Percentiles rank a stretch among this genome's conserved stretches.
These are phyloP conservation scores for Pseudogymnoascus sp. DNA, from an alignment of 2,329 filamentous ascomycete species.

Conservation along the genomic window DNA sequence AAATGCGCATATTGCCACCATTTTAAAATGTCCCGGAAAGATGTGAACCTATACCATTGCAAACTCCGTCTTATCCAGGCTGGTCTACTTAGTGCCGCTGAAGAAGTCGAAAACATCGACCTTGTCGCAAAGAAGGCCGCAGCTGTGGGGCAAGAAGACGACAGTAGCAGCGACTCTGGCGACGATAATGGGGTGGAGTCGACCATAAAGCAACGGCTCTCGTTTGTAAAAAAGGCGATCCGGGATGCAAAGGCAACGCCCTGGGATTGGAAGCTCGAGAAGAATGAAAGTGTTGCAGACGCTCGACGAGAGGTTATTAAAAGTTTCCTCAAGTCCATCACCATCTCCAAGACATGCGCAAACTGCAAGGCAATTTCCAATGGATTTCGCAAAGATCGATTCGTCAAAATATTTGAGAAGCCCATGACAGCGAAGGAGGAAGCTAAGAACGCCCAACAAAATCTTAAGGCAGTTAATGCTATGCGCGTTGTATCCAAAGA, in stretches of 20 bases:
- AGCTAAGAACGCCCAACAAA: conserved; percentile 64
- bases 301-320: conserved; percentile 70
- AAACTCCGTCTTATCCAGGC: conserved; percentile 80
- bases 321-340: conserved; percentile 70
- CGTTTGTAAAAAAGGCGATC: conserved; percentile 68
- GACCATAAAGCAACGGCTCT: conserved; percentile 49
- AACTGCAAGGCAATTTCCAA: conserved; percentile 66
- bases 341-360: conserved; percentile 61
- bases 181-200: conserved; percentile 34
- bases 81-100: conserved; percentile 64
- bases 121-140: conserved; percentile 16
- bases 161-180: conserved; percentile 22
- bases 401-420: conserved; percentile 89
- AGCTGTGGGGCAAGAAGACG: conserved; percentile 16
- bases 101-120: conserved; percentile 39
- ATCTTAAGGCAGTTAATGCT: conserved; percentile 41
- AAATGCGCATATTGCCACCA: conserved; percentile 88
- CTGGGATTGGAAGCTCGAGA: conserved; percentile 42
- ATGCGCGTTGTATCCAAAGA: conserved; percentile 33
- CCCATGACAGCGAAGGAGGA: conserved; percentile 67
- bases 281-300: conserved; percentile 78
- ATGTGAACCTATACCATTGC: conserved; percentile 73
- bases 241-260: conserved; percentile 43
- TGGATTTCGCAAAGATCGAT: conserved; percentile 79
- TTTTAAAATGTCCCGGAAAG: conserved; percentile 69